Conservation (phyloP, 2,329 filamentous ascomycete species). For the Fusarium albosuccineum region DNA sequence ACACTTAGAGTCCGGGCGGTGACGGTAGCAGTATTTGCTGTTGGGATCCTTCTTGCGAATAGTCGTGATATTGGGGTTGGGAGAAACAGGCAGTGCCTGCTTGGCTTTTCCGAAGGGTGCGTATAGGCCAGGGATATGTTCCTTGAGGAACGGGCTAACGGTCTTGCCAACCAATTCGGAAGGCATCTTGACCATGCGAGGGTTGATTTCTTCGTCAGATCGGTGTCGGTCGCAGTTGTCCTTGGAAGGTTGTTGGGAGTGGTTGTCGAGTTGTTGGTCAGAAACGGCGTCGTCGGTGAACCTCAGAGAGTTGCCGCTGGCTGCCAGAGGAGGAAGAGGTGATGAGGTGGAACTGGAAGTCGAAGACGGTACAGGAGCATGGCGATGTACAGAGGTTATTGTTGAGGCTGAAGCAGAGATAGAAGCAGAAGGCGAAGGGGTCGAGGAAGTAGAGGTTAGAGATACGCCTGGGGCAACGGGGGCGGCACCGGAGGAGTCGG, state of each 20-base stretch:
- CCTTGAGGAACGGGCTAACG: slow-evolving; percentile 87
- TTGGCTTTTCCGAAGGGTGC: slow-evolving; percentile 78
- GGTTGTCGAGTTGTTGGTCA: slow-evolving; percentile 25
- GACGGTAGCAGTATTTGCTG: slow-evolving; percentile 95
- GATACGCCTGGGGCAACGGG: slow-evolving; percentile 20
- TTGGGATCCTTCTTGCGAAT: slow-evolving; percentile 70
- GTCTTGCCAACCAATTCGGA: slow-evolving; percentile 80
- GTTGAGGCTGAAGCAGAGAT: slow-evolving; percentile 11
- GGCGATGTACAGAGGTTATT: slow-evolving; percentile 35
- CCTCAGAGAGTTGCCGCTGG: slow-evolving; percentile 33
- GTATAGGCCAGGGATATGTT: slow-evolving; percentile 91
- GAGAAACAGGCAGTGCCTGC: slow-evolving; percentile 37
- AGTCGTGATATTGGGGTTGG: slow-evolving; percentile 35
- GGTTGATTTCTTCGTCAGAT: slow-evolving; percentile 62
- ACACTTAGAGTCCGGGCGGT: slow-evolving; percentile 94
- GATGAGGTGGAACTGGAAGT: slow-evolving; percentile 24
- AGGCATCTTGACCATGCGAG: slow-evolving; percentile 68
- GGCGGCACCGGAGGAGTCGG: slow-evolving; percentile 32
- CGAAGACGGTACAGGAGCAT: slow-evolving; percentile 34
- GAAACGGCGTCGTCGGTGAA: slow-evolving; percentile 21
- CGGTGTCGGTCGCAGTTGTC: slow-evolving; percentile 66
- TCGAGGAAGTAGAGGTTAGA: slow-evolving; percentile 29
- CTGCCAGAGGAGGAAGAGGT: slow-evolving; percentile 17
- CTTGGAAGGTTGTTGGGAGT: slow-evolving; percentile 46
- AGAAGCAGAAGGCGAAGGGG: slow-evolving; percentile 30